phyloP scores from a whole-genome alignment of 2,329 filamentous ascomycete species.

The Byssothecium circinans region DNA sequence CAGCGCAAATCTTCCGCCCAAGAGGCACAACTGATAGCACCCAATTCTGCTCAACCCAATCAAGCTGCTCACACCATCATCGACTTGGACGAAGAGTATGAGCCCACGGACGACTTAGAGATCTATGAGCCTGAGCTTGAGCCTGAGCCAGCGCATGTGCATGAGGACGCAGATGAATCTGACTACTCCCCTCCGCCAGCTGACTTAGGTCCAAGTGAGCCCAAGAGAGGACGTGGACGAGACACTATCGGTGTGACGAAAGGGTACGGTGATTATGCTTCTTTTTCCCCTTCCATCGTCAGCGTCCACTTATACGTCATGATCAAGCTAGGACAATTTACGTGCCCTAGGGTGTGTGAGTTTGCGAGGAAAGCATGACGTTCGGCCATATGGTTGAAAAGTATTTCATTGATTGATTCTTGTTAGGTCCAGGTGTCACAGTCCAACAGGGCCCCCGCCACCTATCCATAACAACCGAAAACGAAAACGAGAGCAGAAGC shows the following conservation, averaged over 20 bases:
- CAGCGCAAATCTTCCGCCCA: constrained; percentile 21
- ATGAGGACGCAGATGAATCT: constrained; percentile 44
- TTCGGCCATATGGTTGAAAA: not conserved
- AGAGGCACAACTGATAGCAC: constrained; percentile 19
- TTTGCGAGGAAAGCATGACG: not conserved
- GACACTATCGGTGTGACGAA: constrained; percentile 25
- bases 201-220: constrained; percentile 36
- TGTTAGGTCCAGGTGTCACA: constrained; percentile 42
- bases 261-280: constrained; percentile 31
- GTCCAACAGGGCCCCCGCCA: constrained; percentile 47
- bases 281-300: constrained; percentile 19
- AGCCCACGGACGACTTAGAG: constrained; percentile 44
- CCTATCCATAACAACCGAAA: constrained; percentile 54
- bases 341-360: not conserved
- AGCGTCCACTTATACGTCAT: not conserved
- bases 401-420: constrained; percentile 14
- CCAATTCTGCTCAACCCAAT: constrained; percentile 17
- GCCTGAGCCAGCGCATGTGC: constrained; percentile 30
- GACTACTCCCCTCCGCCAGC: constrained; percentile 52
- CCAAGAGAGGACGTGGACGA: constrained; percentile 28
- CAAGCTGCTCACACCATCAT: constrained; percentile 31
- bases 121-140: constrained; percentile 43
- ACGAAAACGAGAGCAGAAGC: constrained; percentile 51
- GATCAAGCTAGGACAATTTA: not conserved
- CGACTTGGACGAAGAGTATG: constrained; percentile 44